Base-by-base conservation (phyloP, 192 early-diverging fungal genomes). In the Cladochytrium replicatum region DNA sequence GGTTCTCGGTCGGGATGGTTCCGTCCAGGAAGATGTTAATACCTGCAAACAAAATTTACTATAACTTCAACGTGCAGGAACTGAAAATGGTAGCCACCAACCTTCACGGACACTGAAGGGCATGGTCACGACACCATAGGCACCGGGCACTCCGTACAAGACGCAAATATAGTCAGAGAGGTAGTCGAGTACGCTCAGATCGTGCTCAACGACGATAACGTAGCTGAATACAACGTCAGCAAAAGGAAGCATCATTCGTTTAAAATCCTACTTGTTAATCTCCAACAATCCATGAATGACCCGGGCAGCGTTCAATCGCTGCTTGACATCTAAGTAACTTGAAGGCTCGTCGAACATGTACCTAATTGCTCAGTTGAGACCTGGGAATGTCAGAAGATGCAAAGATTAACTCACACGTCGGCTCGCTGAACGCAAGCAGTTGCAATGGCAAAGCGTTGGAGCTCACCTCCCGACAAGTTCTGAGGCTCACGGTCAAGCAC, bases 321-420 rank as follows among this genome's bases (percentile, higher is more conserved):
- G 94, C 82, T 94, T 97, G 41, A 97, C 94, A 71, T 97, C 94
- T 50, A 97, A 66, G 62, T 95, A 97, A 38, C 84, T 88, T 30
- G 94, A 97, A 42, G 94, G 94, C 70, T 97, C 94, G 65, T 97
- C 94, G 65, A 93, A 91, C 94, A 97, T 95, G 72, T 93, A 94
- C 39, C 83, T 83, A 52, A 4, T 3, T 6, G 50, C 43, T 8
- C 21, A 34, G 34, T 31, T 28, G 22, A 15, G 22, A 23, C 26
- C 4, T 5, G 9, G 23, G 39, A 44, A 23, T 23, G 29, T 3
- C 19, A 54, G 4, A 53, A 22, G 9, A 1, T 15, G 57, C 0
- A 3, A 13, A 4, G 0, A 13, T 31, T 21, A 29, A 63, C 78
- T 32, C 71, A 87, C 74, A 97, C 89, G 67, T 95, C 87, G 40